phyloP scores from a whole-genome alignment of 2,329 filamentous ascomycete species.

The Didymella arachidicola region DNA sequence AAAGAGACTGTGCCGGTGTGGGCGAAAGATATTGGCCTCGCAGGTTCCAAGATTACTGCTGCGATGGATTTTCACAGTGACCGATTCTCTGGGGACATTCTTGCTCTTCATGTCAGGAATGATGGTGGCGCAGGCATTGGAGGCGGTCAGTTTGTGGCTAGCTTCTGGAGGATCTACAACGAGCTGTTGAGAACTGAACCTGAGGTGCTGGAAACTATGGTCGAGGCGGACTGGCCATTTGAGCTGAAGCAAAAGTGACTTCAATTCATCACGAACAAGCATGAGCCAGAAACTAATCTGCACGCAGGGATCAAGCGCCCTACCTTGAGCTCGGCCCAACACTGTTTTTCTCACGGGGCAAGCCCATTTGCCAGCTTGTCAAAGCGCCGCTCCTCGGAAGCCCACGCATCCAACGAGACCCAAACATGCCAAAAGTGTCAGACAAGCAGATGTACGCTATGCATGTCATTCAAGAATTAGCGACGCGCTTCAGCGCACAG shows the following conservation, averaged over 20 bases:
- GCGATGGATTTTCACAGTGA: constrained; percentile 51
- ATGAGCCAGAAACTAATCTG: constrained; percentile 4
- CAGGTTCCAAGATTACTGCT: constrained; percentile 48
- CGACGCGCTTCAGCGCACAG: constrained; percentile 39
- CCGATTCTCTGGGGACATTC: constrained; percentile 49
- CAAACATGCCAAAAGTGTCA: constrained; percentile 42
- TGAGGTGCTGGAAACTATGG: constrained; percentile 47
- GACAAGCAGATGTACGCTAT: constrained; percentile 42
- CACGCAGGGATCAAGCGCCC: constrained; percentile 35
- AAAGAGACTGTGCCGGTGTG: constrained; percentile 42
- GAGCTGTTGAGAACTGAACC: constrained; percentile 44
- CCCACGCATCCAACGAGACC: constrained; percentile 40
- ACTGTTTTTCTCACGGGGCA: constrained; percentile 47
- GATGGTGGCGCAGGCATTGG: constrained; percentile 42
- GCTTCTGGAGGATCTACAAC: constrained; percentile 49
- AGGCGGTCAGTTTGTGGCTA: constrained; percentile 45
- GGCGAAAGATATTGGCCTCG: constrained; percentile 47
- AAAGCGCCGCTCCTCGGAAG: constrained; percentile 50
- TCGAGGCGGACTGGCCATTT: constrained; percentile 47
- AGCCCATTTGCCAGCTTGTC: constrained; percentile 49
- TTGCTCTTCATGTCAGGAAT: constrained; percentile 47
- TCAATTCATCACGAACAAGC: constrained; percentile 7
- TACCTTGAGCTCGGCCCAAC: constrained; percentile 47
- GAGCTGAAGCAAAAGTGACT: constrained; percentile 50
- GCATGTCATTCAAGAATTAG: constrained; percentile 39